Evolutionary conservation across 2,329 filamentous ascomycete genomes (phyloP).

Genomic region (Paraconiothyrium brasiliense): DNA sequence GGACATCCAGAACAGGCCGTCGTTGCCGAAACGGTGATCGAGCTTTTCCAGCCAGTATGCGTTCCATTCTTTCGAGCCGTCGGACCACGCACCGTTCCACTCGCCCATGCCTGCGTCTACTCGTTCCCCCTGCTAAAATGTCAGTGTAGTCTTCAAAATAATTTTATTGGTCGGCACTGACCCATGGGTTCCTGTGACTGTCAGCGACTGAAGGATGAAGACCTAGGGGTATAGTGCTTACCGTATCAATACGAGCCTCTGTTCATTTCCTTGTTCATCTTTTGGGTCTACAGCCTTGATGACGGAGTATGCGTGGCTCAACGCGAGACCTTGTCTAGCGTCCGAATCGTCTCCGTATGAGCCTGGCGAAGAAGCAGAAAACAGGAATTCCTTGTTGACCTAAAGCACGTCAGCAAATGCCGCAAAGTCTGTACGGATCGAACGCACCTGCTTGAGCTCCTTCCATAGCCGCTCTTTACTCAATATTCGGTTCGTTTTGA

Average conservation of each 20-base stretch:
- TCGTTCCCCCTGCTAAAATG: constrained; percentile 65
- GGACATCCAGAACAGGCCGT: constrained; percentile 72
- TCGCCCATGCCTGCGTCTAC: constrained; percentile 56
- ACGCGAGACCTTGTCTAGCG: constrained; percentile 54
- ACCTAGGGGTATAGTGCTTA: constrained; percentile 45
- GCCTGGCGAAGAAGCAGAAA: constrained; percentile 67
- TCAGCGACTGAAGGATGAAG: not conserved
- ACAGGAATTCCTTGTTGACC: constrained; percentile 81
- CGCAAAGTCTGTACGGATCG: not conserved
- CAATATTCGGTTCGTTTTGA: constrained; percentile 74
- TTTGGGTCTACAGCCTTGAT: constrained; percentile 67
- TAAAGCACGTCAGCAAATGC: constrained; percentile 6
- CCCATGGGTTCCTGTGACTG: constrained; percentile 72
- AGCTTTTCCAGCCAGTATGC: constrained; percentile 78
- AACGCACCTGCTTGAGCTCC: constrained; percentile 69
- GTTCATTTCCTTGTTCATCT: constrained; percentile 38
- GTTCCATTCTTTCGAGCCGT: constrained; percentile 86
- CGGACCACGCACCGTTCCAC: constrained; percentile 83
- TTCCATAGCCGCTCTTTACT: constrained; percentile 86
- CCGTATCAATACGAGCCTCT: constrained; percentile 69
- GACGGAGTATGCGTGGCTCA: constrained; percentile 65
- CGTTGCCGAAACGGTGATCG: constrained; percentile 76
- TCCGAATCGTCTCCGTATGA: constrained; percentile 69
- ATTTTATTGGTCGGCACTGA: not conserved
- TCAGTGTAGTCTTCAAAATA: not conserved